These are phyloP conservation scores for Fusarium sp. DNA, from an alignment of 2,329 filamentous ascomycete genomes.

Conservation along the genomic window DNA sequence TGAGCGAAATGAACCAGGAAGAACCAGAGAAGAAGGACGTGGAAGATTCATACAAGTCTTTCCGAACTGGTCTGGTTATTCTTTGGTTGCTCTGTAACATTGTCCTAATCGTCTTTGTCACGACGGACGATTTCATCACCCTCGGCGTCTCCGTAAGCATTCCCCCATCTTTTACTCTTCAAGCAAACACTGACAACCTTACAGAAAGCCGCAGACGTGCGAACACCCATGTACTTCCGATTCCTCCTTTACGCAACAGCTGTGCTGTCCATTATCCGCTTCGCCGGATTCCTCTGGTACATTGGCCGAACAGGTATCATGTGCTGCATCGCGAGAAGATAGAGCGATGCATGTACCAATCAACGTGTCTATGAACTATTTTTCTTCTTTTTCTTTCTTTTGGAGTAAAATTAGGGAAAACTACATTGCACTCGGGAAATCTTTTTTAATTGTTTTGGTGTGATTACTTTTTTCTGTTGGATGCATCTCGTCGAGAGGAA, in stretches of 20 bases:
- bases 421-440: not conserved
- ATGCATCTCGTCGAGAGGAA: not conserved
- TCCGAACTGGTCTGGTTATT: constrained; percentile 42
- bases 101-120: constrained; percentile 41
- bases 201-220: constrained; percentile 33
- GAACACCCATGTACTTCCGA: constrained; percentile 41
- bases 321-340: constrained; percentile 42
- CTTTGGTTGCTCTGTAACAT: constrained; percentile 43
- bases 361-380: not conserved
- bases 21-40: constrained; percentile 40
- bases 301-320: constrained; percentile 42
- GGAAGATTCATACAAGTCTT: constrained; percentile 43
- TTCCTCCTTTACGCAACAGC: constrained; percentile 41
- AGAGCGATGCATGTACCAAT: not conserved
- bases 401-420: not conserved
- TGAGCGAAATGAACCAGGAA: constrained; percentile 36
- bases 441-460: not conserved
- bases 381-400: not conserved
- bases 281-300: constrained; percentile 43
- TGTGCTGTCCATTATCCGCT: constrained; percentile 41
- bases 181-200: constrained; percentile 12
- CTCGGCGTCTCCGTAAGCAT: constrained; percentile 38
- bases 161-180: no score
- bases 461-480: not conserved
- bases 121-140: constrained; percentile 40